Evolutionary conservation across 2,329 filamentous ascomycete species (phyloP).

Genomic region (Alternaria brassicicola): DNA sequence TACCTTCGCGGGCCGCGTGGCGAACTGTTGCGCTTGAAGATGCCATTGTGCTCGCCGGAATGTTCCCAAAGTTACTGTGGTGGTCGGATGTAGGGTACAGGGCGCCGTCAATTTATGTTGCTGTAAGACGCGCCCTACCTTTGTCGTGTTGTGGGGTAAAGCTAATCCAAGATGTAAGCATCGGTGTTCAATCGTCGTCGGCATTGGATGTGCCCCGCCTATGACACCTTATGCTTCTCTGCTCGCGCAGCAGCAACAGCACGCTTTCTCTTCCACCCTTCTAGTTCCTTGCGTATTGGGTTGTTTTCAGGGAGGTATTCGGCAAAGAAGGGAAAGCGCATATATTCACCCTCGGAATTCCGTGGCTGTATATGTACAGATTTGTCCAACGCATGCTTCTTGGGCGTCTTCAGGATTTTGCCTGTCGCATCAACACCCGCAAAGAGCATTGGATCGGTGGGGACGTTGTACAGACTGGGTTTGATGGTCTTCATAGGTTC

Average conservation of each 20-base stretch:
- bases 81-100: neutral
- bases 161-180: neutral
- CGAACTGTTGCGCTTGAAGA: slow-evolving; percentile 54
- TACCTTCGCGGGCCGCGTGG: slow-evolving; percentile 67
- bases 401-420: slow-evolving; percentile 5
- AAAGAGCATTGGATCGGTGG: slow-evolving; percentile 35
- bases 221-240: slow-evolving; percentile 1
- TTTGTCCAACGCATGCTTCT: slow-evolving; percentile 2
- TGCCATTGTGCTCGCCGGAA: slow-evolving; percentile 27
- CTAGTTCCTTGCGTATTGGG: slow-evolving; percentile 26
- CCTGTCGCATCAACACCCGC: slow-evolving; percentile 37
- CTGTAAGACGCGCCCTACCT: slow-evolving; percentile 15
- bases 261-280: slow-evolving; percentile 28
- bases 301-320: slow-evolving; percentile 26
- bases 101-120: neutral
- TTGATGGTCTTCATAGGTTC: slow-evolving; percentile 13
- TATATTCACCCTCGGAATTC: slow-evolving; percentile 23
- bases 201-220: slow-evolving; percentile 6
- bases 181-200: neutral
- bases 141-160: slow-evolving; percentile 15
- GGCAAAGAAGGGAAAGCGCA: slow-evolving; percentile 32
- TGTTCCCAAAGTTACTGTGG: neutral
- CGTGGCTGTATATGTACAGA: slow-evolving; percentile 16
- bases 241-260: slow-evolving; percentile 9
- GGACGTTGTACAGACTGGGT: slow-evolving; percentile 17